Percentiles rank a stretch among this genome's conserved stretches.
Conservation (phyloP, 1,139 yeast species). For the Candida sp. region DNA sequence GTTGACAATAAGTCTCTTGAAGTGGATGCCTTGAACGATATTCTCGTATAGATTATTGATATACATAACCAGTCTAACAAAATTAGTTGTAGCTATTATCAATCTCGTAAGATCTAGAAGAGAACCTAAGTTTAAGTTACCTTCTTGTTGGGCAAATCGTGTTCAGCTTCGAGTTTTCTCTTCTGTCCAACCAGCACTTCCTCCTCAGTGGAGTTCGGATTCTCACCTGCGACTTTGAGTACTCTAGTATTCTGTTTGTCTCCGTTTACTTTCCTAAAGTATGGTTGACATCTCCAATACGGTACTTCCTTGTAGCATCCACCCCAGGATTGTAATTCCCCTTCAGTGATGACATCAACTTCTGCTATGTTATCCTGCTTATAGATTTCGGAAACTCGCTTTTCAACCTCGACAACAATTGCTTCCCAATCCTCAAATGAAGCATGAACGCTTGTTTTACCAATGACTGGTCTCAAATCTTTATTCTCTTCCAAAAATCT, state of each 20-base stretch:
- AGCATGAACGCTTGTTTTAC: slow-evolving; percentile 47
- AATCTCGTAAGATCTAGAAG: too few relatives aligned
- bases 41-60: neutral
- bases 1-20: slow-evolving; percentile 50
- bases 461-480: slow-evolving; percentile 74
- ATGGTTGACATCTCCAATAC: slow-evolving; percentile 97
- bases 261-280: slow-evolving; percentile 84
- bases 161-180: slow-evolving; percentile 4
- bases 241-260: slow-evolving; percentile 41
- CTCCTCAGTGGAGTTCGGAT: slow-evolving; percentile 5
- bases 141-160: neutral
- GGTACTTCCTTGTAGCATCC: slow-evolving; percentile 83
- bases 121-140: neutral
- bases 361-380: slow-evolving; percentile 36
- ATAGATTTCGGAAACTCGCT: slow-evolving; percentile 55
- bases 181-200: neutral
- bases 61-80: too few relatives aligned
- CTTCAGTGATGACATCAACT: slow-evolving; percentile 51
- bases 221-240: slow-evolving; percentile 38
- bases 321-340: slow-evolving; percentile 68
- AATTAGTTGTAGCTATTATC: too few relatives aligned
- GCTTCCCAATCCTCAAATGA: slow-evolving; percentile 61
- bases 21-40: slow-evolving; percentile 53
- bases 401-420: slow-evolving; percentile 68
- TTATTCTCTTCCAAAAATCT: slow-evolving; percentile 73